Conservation (phyloP, 1,139 yeast species). For the Blastobotrys capitulatus region DNA sequence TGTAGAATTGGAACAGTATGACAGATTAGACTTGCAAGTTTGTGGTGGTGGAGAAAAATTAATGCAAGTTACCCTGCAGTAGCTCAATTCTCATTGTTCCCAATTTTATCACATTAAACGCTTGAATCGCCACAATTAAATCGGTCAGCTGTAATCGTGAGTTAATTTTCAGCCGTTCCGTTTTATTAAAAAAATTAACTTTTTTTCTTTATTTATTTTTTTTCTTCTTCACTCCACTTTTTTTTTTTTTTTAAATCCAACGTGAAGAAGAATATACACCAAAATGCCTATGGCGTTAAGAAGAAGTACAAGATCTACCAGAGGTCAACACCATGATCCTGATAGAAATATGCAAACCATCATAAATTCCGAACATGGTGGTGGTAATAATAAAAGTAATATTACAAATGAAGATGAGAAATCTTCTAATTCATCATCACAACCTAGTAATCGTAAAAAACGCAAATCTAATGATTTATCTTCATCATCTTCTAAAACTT, state of each 20-base stretch:
- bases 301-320: slow-evolving; percentile 41
- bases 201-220: neutral
- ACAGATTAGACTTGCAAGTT: too few species aligned
- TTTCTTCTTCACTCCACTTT: neutral
- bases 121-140: too few species aligned
- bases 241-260: neutral
- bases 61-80: too few species aligned
- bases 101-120: too few species aligned
- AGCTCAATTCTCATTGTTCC: too few species aligned
- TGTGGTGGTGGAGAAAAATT: too few species aligned
- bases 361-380: slow-evolving; percentile 2
- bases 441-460: neutral
- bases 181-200: neutral
- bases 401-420: neutral
- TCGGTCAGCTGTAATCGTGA: too few species aligned
- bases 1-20: too few species aligned
- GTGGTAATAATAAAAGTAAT: slow-evolving; percentile 1
- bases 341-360: slow-evolving; percentile 22
- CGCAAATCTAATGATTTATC: neutral
- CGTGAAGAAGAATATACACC: too few species aligned
- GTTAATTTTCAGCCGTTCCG: neutral
- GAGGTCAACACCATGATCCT: slow-evolving; percentile 38
- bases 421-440: neutral
- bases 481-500: neutral
- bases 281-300: slow-evolving; percentile 22